Evolutionary conservation across 805 yeast species (phyloP), one percentile per base, ranked within the genome.

Genomic region (Yarrowia hollandica): DNA sequence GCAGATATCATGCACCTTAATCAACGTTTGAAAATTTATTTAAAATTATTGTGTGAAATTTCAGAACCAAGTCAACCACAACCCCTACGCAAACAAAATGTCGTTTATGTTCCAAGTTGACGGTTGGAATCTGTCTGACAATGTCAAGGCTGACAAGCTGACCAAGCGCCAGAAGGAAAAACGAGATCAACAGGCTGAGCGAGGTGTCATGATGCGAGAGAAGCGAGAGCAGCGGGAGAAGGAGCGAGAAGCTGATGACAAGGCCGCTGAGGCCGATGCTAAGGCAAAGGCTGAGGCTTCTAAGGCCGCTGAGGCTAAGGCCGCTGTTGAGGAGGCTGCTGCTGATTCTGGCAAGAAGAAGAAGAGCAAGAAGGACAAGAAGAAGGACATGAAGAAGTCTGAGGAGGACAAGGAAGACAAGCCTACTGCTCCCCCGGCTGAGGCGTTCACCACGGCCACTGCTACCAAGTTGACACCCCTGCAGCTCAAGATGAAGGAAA

Each of bases 401-500:
- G 64, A 62, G 2, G 66, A 63, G 39, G 66, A 62, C 10, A 66
- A 62, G 16, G 60, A 60, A 10, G 68, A 55, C 15, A 35, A 48
- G 28, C 30, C 50, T 14, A 35, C 21, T 26, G 44, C 33, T 34
- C 22, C 26, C 7, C 33, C 50, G 7, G 44, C 30, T 19, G 38
- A 62, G 33, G 34, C 46, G 2, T 35, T 42, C 60, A 26, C 35
- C 28, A 26, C 41, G 21, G 46, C 35, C 39, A 14, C 59, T 18
- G 34, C 44, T 21, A 21, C 61, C 37, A 66, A 66, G 42, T 64
- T 67, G 21, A 67, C 69, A 12, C 66, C 69, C 4, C 59, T 67
- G 63, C 99, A 94, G 72, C 88, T 87, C 67, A 94, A 94, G 69
- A 92, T 94, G 98, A 83, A 90, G 84, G 90, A 88, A 44, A 94